Percentiles rank a stretch among this genome's conserved stretches.
phyloP scores from a whole-genome alignment of 1,284 basidiomycete species.

The Apiotrichum gamsii region DNA sequence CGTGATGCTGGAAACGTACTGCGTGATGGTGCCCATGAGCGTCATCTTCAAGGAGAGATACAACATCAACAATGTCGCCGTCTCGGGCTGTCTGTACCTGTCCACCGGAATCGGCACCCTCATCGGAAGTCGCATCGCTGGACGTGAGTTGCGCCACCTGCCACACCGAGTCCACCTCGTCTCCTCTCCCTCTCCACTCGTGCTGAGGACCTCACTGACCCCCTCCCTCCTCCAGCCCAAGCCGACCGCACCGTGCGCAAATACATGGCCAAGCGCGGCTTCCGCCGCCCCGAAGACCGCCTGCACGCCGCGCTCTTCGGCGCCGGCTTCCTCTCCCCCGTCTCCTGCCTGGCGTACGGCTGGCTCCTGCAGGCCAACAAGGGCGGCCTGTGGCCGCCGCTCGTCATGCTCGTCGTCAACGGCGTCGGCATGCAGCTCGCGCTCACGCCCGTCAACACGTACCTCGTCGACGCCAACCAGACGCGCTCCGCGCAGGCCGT shows the following conservation, averaged over 20 bases:
- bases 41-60: slow-evolving; percentile 51
- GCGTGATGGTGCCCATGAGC: slow-evolving; percentile 16
- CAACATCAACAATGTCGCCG: slow-evolving; percentile 55
- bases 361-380: slow-evolving; percentile 32
- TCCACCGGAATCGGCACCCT: slow-evolving; percentile 59
- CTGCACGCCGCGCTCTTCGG: slow-evolving; percentile 53
- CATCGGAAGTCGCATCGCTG: slow-evolving; percentile 54
- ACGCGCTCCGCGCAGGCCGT: slow-evolving; percentile 53
- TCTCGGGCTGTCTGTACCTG: slow-evolving; percentile 59
- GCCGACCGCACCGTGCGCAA: slow-evolving; percentile 53
- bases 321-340: slow-evolving; percentile 50
- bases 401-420: slow-evolving; percentile 46
- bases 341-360: slow-evolving; percentile 30
- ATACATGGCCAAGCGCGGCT: slow-evolving; percentile 51
- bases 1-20: slow-evolving; percentile 36
- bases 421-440: slow-evolving; percentile 47
- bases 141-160: slow-evolving; percentile 34
- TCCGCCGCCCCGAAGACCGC: slow-evolving; percentile 58
- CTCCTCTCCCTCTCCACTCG: too few species aligned
- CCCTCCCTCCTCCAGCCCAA: slow-evolving; percentile 41
- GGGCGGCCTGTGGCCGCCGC: slow-evolving; percentile 41
- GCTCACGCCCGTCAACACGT: slow-evolving; percentile 54
- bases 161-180: neutral
- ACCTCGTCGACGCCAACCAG: slow-evolving; percentile 56
- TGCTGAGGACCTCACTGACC: too few species aligned